Percentiles rank a stretch among this genome's conserved stretches.
Evolutionary conservation across 441 rosid species (phyloP).

Genomic region (Pelargonium myrrhifolium): DNA sequence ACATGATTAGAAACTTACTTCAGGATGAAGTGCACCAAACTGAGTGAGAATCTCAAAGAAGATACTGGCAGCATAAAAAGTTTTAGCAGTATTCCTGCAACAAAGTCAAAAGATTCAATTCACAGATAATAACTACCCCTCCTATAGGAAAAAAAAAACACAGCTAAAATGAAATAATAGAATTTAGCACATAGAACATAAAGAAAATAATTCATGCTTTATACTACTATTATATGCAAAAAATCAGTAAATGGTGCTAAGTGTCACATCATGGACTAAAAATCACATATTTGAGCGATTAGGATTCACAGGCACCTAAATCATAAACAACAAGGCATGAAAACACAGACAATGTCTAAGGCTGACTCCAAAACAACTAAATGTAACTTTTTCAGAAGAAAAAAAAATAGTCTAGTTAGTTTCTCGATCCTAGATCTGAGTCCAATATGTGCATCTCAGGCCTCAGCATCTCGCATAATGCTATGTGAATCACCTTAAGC

Average conservation of each 20-base stretch:
- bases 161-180: not conserved
- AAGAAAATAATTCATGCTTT: not conserved
- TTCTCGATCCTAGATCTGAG: not conserved
- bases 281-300: not conserved
- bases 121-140: not conserved
- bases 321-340: not conserved
- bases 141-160: not conserved
- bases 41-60: constrained; percentile 87
- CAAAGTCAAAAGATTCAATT: constrained; percentile 21
- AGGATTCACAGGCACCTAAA: not conserved
- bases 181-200: constrained; percentile 8
- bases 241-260: not conserved
- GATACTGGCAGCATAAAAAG: constrained; percentile 92
- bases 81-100: constrained; percentile 89
- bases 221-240: not conserved
- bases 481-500: not conserved
- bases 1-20: constrained; percentile 47
- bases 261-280: not conserved
- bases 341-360: not conserved
- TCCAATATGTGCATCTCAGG: not conserved
- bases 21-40: constrained; percentile 74
- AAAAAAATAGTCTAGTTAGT: not conserved
- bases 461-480: no score
- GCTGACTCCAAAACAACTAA: not conserved
- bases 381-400: not conserved